Base-by-base conservation (phyloP, 306 rosid genomes). In the Echinosophora koreensis region DNA sequence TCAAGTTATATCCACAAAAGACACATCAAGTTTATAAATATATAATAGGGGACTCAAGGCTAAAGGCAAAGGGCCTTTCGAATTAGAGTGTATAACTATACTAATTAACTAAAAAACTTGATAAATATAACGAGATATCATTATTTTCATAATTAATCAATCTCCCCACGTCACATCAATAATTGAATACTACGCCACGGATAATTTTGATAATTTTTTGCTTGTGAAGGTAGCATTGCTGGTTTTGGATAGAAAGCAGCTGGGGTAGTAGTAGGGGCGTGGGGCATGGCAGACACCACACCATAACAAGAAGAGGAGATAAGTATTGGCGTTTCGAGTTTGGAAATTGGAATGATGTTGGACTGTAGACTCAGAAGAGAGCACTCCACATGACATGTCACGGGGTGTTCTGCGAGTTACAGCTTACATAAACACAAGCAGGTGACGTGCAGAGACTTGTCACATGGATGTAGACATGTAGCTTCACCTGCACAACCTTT, bases 371-470 rank as follows among this genome's bases (percentile, higher is more conserved):
- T 8, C 10, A 0, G 54, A 27, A 51, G 64, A 22, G 58, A 63
- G 64, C 82, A 77, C 58, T 71, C 59, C 65, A 82, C 66, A 71
- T 77, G 52, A 22, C 22, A 71, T 77, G 52, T 11, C 16, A 37
- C 30, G 73, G 41, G 8, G 3, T 41, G 5, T 66, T 18, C 73
- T 73, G 86, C 82, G 86, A 77, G 86, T 77, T 27, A 37, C 76
- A 82, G 82, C 13, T 61, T 69, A 59, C 73, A 71, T 76, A 82
- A 69, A 82, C 78, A 76, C 78, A 44, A 63, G 27, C 85, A 82
- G 51, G 38, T 47, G 56, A 39, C 52, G 60, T 55, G 58, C 82
- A 57, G 37, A 39, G 66, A 72, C 82, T 65, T 38, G 71, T 82
- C 86, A 82, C 79, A 65, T 77, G 76, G 51, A 28, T 66, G 57